These are phyloP conservation scores for Colletotrichum australisinense DNA, from an alignment of 2,329 filamentous ascomycete species.

Conservation along the genomic window DNA sequence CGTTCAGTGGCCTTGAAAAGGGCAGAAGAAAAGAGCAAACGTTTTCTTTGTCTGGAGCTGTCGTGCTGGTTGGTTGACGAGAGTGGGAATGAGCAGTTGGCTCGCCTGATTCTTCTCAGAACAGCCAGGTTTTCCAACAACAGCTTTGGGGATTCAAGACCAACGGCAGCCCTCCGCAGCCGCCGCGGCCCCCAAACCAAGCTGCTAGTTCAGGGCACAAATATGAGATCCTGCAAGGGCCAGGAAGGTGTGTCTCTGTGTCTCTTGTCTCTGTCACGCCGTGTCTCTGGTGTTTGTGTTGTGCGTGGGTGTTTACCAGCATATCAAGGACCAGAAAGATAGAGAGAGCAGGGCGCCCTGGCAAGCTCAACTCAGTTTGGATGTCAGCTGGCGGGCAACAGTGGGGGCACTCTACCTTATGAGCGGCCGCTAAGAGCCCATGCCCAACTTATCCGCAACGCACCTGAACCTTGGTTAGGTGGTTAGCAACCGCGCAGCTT, in stretches of 20 bases:
- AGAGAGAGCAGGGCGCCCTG: not conserved
- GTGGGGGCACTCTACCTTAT: not conserved
- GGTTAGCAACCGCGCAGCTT: not conserved
- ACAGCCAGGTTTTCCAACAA: not conserved
- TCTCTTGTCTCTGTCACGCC: not conserved
- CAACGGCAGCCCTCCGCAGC: not conserved
- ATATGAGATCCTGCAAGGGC: constrained; percentile 13
- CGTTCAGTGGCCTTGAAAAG: not conserved
- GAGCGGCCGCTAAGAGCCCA: not conserved
- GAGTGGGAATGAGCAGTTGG: not conserved
- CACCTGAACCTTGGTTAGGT: not conserved
- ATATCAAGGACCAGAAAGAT: not conserved
- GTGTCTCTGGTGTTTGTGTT: not conserved
- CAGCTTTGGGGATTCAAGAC: not conserved
- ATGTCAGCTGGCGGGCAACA: not conserved
- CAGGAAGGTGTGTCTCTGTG: not conserved
- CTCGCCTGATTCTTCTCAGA: not conserved
- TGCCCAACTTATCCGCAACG: constrained; percentile 21
- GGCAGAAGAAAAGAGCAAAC: constrained; percentile 16
- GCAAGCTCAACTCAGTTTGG: not conserved
- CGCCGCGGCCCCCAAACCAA: not conserved
- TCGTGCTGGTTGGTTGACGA: not conserved
- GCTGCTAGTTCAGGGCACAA: constrained; percentile 6
- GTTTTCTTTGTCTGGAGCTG: not conserved
- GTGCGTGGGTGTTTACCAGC: not conserved